Percentiles rank a stretch among this genome's conserved stretches.
These are phyloP conservation scores for Aureobasidium mangrovei DNA, from an alignment of 2,329 filamentous ascomycete genomes.

Conservation along the genomic window DNA sequence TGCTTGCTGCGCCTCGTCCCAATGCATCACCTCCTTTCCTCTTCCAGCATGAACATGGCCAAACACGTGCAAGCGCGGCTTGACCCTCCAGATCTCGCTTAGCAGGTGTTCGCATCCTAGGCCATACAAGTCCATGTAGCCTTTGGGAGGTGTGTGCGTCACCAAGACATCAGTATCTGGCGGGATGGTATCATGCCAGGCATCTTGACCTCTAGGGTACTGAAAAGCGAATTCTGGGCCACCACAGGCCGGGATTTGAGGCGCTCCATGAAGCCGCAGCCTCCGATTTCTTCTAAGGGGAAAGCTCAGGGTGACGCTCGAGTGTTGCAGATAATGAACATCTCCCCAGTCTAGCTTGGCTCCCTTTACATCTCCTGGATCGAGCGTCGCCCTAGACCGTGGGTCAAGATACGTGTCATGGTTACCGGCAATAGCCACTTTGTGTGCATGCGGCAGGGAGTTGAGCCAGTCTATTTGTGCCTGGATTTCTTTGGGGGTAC, in stretches of 20 bases:
- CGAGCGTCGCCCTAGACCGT: conserved; percentile 46
- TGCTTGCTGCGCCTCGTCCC: conserved; percentile 61
- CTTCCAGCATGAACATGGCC: conserved; percentile 75
- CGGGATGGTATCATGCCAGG: conserved; percentile 66
- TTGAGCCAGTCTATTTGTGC: conserved; percentile 76
- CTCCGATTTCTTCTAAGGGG: conserved; percentile 41
- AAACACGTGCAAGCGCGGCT: conserved; percentile 70
- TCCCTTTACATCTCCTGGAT: conserved; percentile 40
- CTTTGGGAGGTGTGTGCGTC: conserved; percentile 70
- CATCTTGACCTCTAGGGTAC: conserved; percentile 56
- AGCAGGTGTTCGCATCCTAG: conserved; percentile 49
- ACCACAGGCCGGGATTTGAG: conserved; percentile 71
- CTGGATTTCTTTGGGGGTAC: conserved; percentile 66
- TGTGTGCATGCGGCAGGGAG: conserved; percentile 64
- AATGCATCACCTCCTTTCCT: conserved; percentile 61
- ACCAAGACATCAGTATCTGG: conserved; percentile 66
- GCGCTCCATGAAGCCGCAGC: conserved; percentile 69
- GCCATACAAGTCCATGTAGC: conserved; percentile 60
- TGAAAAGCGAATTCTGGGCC: conserved; percentile 67
- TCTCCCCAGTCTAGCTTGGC: conserved; percentile 53
- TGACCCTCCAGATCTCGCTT: conserved; percentile 63
- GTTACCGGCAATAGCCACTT: conserved; percentile 78
- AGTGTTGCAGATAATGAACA: conserved; percentile 68
- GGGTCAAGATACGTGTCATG: conserved; percentile 82
- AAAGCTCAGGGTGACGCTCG: conserved; percentile 55